Conservation (phyloP, 768 basidiomycete species). For the Pleurotus cornucopiae region DNA sequence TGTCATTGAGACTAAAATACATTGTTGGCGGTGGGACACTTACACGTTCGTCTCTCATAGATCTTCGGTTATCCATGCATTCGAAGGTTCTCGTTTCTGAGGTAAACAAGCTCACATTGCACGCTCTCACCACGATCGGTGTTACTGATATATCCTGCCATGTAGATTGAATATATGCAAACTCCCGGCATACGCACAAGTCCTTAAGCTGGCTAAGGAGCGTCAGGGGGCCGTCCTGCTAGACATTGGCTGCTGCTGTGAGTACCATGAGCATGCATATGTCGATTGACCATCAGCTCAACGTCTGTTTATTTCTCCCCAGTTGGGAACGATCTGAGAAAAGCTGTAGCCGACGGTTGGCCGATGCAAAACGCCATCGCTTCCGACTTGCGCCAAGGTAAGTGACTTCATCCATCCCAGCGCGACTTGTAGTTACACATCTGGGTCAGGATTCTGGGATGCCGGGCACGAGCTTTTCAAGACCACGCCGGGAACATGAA, state of each 20-base stretch:
- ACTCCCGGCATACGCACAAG: conserved; percentile 27
- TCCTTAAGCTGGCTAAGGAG: conserved; percentile 21
- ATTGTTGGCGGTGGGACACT: not conserved
- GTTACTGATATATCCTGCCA: not conserved
- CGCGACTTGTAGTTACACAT: not conserved
- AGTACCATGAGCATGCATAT: conserved; percentile 3
- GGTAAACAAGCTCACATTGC: conserved; percentile 10
- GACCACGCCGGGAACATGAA: conserved; percentile 40
- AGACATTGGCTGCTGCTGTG: conserved; percentile 42
- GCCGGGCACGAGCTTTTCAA: conserved; percentile 59
- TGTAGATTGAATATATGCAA: conserved; percentile 25
- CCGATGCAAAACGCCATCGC: conserved; percentile 30
- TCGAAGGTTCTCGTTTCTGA: conserved; percentile 23
- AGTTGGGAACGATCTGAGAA: conserved; percentile 39
- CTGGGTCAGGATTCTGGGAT: conserved; percentile 49
- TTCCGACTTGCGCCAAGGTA: conserved; percentile 30
- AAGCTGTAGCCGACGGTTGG: conserved; percentile 35
- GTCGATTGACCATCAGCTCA: not conserved
- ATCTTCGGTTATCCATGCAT: conserved; percentile 28
- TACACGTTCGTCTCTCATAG: conserved; percentile 9
- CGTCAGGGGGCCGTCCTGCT: conserved; percentile 29
- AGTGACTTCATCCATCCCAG: too few species aligned
- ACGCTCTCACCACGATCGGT: not conserved
- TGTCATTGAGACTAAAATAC: too few species aligned
- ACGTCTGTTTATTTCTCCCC: not conserved